Percentiles rank a stretch among this genome's conserved stretches.
Conservation (phyloP, 1,284 basidiomycete genomes). For the Ustanciosporium gigantosporum region DNA sequence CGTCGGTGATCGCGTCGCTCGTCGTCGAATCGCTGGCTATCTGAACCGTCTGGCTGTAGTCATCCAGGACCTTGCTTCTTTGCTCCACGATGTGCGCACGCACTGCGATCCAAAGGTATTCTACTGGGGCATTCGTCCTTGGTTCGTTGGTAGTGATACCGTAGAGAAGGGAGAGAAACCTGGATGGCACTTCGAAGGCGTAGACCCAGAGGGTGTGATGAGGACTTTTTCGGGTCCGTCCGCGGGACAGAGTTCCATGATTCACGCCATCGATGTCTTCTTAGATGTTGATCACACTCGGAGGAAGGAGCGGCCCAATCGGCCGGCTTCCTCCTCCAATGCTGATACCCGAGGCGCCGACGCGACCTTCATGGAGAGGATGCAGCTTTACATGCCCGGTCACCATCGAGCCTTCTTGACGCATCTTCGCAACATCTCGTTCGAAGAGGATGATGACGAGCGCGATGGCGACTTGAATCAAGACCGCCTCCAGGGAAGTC, state of each 20-base stretch:
- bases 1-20: constrained; percentile 77
- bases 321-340: constrained; percentile 4
- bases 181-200: constrained; percentile 81
- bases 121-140: constrained; percentile 83
- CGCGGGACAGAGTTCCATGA: constrained; percentile 85
- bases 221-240: constrained; percentile 75
- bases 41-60: constrained; percentile 71
- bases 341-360: constrained; percentile 25
- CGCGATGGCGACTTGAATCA: not conserved
- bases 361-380: constrained; percentile 56
- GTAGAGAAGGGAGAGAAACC: constrained; percentile 46
- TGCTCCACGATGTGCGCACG: constrained; percentile 66
- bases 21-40: constrained; percentile 64
- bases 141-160: constrained; percentile 85
- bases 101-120: constrained; percentile 80
- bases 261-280: constrained; percentile 87
- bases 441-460: constrained; percentile 23
- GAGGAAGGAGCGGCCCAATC: constrained; percentile 26
- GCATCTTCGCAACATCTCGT: constrained; percentile 67
- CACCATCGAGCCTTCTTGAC: constrained; percentile 81
- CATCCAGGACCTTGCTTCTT: constrained; percentile 64
- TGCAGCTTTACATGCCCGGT: constrained; percentile 47
- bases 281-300: constrained; percentile 74
- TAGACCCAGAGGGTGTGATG: constrained; percentile 64
- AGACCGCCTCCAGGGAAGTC: not conserved